Percentiles rank a stretch among this genome's conserved stretches.
These are phyloP conservation scores for Didymellaceae sp. DNA, from an alignment of 2,329 filamentous ascomycete genomes.

Conservation along the genomic window DNA sequence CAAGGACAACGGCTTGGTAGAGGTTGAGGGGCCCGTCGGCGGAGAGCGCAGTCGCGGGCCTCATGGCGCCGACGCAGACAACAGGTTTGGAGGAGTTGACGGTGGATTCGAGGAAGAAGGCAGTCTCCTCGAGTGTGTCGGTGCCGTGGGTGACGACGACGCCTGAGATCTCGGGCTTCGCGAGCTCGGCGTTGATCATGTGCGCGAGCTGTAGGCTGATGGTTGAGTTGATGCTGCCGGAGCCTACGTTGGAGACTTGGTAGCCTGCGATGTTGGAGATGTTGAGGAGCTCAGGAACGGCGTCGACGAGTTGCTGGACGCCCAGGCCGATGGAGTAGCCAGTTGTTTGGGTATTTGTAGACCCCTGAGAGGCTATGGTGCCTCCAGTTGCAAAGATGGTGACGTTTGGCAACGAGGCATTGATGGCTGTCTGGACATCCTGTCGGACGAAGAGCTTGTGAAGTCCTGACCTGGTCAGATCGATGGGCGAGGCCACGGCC, in stretches of 20 bases:
- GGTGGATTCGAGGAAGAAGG: conserved; percentile 67
- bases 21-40: conserved; percentile 70
- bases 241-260: conserved; percentile 48
- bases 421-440: conserved; percentile 45
- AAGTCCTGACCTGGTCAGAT: conserved; percentile 19
- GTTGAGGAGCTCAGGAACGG: conserved; percentile 62
- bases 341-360: conserved; percentile 59
- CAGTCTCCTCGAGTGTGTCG: conserved; percentile 68
- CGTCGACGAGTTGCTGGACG: conserved; percentile 59
- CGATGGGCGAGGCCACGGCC: conserved; percentile 31
- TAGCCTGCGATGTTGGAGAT: conserved; percentile 62
- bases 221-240: conserved; percentile 53
- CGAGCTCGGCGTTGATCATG: conserved; percentile 58
- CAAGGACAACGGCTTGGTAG: conserved; percentile 65
- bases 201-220: conserved; percentile 58
- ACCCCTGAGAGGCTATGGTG: conserved; percentile 63
- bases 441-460: conserved; percentile 38
- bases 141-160: conserved; percentile 70
- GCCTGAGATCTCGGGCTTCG: conserved; percentile 51
- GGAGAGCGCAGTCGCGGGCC: conserved; percentile 66
- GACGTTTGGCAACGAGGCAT: conserved; percentile 60
- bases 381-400: conserved; percentile 66
- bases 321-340: conserved; percentile 62
- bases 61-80: conserved; percentile 67
- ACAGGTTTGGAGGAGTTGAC: conserved; percentile 65